Evolutionary conservation across 2,329 filamentous ascomycete species (phyloP).

Genomic region (Colletotrichum higginsianum): DNA sequence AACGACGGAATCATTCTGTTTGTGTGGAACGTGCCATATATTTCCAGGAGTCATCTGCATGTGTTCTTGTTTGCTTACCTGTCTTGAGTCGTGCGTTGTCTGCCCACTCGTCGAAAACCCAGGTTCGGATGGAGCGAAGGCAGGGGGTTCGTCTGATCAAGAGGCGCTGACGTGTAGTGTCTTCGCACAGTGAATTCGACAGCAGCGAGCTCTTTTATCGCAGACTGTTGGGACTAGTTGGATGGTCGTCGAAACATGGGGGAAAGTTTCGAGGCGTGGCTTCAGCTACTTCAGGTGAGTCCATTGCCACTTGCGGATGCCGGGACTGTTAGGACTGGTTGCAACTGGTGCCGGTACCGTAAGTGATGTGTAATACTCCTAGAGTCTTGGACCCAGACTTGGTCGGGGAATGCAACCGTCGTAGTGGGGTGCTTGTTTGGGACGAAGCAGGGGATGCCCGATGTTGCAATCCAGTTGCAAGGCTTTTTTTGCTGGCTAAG

Average conservation of each 20-base stretch:
- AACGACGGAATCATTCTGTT: neutral
- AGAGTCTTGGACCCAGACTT: neutral
- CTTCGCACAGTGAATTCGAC: neutral
- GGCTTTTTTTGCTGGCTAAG: constrained; percentile 3
- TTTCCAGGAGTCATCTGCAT: neutral
- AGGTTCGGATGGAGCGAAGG: neutral
- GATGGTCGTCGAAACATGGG: neutral
- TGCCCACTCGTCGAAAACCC: neutral
- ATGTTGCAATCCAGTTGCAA: constrained; percentile 7
- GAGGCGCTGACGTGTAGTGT: neutral
- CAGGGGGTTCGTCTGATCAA: constrained; percentile 22
- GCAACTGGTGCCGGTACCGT: neutral
- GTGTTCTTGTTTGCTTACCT: neutral
- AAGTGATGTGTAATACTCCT: neutral
- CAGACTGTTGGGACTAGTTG: neutral
- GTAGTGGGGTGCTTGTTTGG: neutral
- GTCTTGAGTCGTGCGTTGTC: constrained; percentile 13
- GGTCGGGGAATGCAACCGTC: neutral
- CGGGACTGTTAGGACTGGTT: neutral
- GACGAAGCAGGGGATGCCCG: neutral
- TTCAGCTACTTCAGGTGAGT: neutral
- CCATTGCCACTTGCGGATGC: neutral
- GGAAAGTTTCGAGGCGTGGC: constrained; percentile 15
- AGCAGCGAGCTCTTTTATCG: neutral
- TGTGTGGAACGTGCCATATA: constrained; percentile 14